Evolutionary conservation across 192 early-diverging fungal species (phyloP).

Genomic region (Linnemannia hyalina): DNA sequence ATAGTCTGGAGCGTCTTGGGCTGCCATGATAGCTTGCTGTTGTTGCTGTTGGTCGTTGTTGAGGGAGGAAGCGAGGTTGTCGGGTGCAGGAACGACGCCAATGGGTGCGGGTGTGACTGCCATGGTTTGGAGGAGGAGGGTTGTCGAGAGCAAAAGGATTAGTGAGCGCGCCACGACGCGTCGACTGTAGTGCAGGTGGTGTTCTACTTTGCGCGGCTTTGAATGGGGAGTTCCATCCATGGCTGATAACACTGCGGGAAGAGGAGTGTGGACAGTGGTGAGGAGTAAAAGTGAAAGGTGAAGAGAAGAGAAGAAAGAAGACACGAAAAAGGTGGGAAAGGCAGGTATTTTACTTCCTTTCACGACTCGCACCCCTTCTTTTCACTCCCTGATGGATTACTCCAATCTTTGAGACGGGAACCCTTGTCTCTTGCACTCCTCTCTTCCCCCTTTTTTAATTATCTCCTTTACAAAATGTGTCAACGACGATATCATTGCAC

Average conservation of each 20-base stretch:
- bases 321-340: background rate
- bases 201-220: background rate
- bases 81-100: background rate
- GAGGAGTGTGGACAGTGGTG: no score
- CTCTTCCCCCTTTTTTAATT: background rate
- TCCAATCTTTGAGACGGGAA: background rate
- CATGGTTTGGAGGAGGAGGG: background rate
- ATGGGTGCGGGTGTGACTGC: background rate
- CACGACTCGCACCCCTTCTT: background rate
- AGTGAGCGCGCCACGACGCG: constrained; percentile 1
- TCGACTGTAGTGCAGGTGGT: background rate
- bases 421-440: background rate
- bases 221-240: background rate
- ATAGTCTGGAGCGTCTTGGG: background rate
- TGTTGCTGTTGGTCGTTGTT: background rate
- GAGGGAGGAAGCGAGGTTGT: background rate
- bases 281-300: background rate
- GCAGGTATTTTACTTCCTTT: background rate
- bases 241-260: background rate
- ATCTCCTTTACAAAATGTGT: no score
- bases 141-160: background rate
- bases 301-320: background rate
- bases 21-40: background rate
- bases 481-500: no score
- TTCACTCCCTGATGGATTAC: background rate